Evolutionary conservation across 129 eudicot species (phyloP).

Genomic region (Smallanthus sonchifolius): DNA sequence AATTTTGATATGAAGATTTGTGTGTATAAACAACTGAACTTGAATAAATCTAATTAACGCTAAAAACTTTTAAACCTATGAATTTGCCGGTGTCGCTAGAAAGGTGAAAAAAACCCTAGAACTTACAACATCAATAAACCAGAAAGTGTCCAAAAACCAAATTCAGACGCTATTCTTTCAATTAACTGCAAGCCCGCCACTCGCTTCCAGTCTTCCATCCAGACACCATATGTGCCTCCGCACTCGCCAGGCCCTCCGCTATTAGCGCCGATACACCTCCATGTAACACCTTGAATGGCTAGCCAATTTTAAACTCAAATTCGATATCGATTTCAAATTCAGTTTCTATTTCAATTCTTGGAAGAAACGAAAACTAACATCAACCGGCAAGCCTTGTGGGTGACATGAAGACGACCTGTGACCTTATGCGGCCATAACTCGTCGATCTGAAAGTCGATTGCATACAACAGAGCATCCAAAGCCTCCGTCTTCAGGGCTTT

Average conservation of each 20-base stretch:
- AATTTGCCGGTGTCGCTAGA: too few species aligned
- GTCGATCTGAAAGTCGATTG: slow-evolving; percentile 55
- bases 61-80: too few species aligned
- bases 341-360: too few species aligned
- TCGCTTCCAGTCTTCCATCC: slow-evolving; percentile 65
- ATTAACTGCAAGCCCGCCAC: slow-evolving; percentile 75
- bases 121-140: too few species aligned
- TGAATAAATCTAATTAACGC: too few species aligned
- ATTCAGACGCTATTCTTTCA: too few species aligned
- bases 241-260: slow-evolving; percentile 70
- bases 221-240: slow-evolving; percentile 71
- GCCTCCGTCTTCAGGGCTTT: slow-evolving; percentile 35
- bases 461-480: slow-evolving; percentile 54
- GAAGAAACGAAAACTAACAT: neutral
- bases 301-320: neutral
- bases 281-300: slow-evolving; percentile 85
- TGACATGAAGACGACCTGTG: slow-evolving; percentile 59
- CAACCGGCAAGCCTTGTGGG: slow-evolving; percentile 64
- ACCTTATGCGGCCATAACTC: slow-evolving; percentile 46
- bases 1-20: slow-evolving; percentile 3
- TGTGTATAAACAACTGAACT: neutral
- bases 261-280: slow-evolving; percentile 88
- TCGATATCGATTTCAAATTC: neutral
- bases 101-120: too few species aligned
- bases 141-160: too few species aligned